These are phyloP conservation scores for Nitzschia sp. DNA, from an alignment of 108 stramenopile species.

Conservation along the genomic window DNA sequence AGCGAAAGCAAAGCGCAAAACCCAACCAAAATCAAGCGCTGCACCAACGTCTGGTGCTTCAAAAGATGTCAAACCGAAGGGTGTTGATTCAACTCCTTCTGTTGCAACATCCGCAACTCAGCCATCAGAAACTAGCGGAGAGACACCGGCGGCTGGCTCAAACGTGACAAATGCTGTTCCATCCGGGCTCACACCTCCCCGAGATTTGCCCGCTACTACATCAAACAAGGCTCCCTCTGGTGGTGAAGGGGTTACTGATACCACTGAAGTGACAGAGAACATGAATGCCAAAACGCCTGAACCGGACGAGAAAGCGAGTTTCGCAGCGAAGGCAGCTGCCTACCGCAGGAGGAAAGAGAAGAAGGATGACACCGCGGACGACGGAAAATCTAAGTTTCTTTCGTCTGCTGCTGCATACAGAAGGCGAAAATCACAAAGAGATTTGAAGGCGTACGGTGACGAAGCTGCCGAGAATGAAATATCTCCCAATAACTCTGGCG, in stretches of 20 bases:
- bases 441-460: background rate
- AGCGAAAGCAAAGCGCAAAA: slow-evolving; percentile 16
- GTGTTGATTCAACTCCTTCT: too few relatives aligned
- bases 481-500: too few relatives aligned
- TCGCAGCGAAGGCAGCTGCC: slow-evolving; percentile 23
- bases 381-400: slow-evolving; percentile 12
- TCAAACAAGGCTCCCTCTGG: too few relatives aligned
- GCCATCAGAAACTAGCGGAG: too few relatives aligned
- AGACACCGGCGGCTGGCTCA: too few relatives aligned
- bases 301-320: background rate
- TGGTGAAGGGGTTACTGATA: background rate
- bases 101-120: too few relatives aligned
- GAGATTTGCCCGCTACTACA: too few relatives aligned
- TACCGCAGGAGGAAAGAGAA: slow-evolving; percentile 8
- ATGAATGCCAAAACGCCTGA: background rate
- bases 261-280: slow-evolving; percentile 1
- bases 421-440: slow-evolving; percentile 18
- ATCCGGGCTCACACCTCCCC: too few relatives aligned
- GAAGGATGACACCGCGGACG: slow-evolving; percentile 12
- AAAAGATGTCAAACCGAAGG: too few relatives aligned
- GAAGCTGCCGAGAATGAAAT: background rate
- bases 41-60: too few relatives aligned
- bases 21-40: background rate
- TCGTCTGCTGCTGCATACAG: slow-evolving; percentile 16
- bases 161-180: too few relatives aligned